phyloP scores from a whole-genome alignment of 169 alveolate genomes.

The Fabrea salina region DNA sequence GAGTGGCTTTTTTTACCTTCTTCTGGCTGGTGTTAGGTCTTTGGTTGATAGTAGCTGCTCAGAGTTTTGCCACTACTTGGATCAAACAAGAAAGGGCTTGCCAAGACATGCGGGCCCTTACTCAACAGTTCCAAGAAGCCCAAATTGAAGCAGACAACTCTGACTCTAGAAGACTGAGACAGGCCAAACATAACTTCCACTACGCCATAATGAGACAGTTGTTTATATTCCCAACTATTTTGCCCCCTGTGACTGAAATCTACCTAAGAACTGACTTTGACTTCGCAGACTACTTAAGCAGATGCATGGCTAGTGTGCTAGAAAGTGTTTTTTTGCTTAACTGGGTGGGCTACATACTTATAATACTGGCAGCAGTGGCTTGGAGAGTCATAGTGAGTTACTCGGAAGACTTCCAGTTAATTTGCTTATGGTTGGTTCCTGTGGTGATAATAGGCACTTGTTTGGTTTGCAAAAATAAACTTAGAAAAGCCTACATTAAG shows the following conservation, averaged over 20 bases:
- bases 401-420: background rate
- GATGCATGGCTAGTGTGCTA: background rate
- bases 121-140: background rate
- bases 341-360: constrained; percentile 21
- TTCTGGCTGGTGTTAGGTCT: constrained; percentile 21
- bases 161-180: background rate
- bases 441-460: background rate
- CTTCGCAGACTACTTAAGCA: constrained; percentile 15
- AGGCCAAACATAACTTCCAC: background rate
- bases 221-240: constrained; percentile 19
- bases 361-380: background rate
- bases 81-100: background rate
- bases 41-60: constrained; percentile 17
- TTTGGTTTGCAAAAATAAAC: background rate
- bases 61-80: background rate
- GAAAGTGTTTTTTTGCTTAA: background rate
- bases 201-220: constrained; percentile 24
- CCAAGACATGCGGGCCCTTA: constrained; percentile 1
- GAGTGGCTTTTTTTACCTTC: constrained; percentile 13
- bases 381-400: constrained; percentile 7
- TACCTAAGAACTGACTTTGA: constrained; percentile 22
- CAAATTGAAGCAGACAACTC: background rate
- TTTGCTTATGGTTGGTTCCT: constrained; percentile 10
- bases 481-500: background rate
- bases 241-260: constrained; percentile 30